A percentile compares a stretch with the other conserved stretches of the same genome.
Evolutionary conservation across 106 monocot genomes (phyloP).

Genomic region (Allium fistulosum): DNA sequence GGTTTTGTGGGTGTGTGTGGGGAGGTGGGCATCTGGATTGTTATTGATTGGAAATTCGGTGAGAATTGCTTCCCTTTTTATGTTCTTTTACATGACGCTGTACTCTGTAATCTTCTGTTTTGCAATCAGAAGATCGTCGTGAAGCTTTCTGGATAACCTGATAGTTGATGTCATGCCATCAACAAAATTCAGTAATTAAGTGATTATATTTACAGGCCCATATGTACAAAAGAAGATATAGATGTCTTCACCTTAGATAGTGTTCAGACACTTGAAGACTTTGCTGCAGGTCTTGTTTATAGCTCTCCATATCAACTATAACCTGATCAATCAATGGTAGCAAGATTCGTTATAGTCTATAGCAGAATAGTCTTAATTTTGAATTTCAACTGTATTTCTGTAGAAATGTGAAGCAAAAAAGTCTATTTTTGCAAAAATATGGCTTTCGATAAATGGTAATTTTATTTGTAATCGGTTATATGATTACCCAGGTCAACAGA

Average conservation of each 20-base stretch:
- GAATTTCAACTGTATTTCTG: no score
- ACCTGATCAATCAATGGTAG: conserved; percentile 34
- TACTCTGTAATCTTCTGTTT: conserved; percentile 36
- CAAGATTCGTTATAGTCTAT: neutral
- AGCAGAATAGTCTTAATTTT: neutral
- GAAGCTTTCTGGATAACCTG: conserved; percentile 49
- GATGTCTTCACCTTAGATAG: conserved; percentile 45
- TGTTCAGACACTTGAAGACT: conserved; percentile 54
- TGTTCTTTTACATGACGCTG: conserved; percentile 20
- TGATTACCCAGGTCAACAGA: no score
- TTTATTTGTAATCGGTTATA: no score
- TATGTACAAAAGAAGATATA: neutral
- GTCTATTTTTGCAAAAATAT: no score
- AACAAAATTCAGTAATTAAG: conserved; percentile 1
- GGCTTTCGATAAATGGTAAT: no score
- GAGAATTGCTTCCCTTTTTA: conserved; percentile 40
- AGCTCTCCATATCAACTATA: conserved; percentile 85
- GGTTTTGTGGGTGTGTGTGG: no score
- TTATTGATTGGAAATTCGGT: no score
- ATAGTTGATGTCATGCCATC: no score
- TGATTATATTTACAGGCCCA: neutral
- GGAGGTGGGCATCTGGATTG: no score
- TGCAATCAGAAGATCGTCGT: conserved; percentile 33
- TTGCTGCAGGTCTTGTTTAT: conserved; percentile 56
- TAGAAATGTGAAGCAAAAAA: no score